Evolutionary conservation across 495 filamentous ascomycete genomes (phyloP).

Genomic region (Annulohypoxylon maeteangense): DNA sequence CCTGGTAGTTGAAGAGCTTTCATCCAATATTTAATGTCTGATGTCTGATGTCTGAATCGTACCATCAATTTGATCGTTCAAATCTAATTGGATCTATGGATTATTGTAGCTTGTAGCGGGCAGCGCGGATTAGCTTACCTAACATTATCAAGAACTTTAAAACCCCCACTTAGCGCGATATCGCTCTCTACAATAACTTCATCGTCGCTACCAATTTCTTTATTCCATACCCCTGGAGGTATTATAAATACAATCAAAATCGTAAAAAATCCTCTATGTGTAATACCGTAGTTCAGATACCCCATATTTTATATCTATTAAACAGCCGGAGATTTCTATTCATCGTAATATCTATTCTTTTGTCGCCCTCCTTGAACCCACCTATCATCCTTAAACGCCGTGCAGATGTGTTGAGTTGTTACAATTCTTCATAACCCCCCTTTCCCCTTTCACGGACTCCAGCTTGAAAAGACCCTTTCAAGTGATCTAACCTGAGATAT

Average conservation of each 20-base stretch:
- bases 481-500: slow-evolving; percentile 31
- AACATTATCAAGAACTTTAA: background rate
- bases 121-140: background rate
- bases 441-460: slow-evolving; percentile 5
- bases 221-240: too few relatives aligned
- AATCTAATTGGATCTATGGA: background rate
- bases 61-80: background rate
- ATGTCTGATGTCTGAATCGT: slow-evolving; percentile 5
- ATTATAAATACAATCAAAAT: too few relatives aligned
- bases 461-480: slow-evolving; percentile 10
- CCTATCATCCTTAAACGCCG: slow-evolving; percentile 44
- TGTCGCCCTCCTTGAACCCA: slow-evolving; percentile 13
- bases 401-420: slow-evolving; percentile 42
- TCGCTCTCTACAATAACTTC: too few relatives aligned
- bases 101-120: too few relatives aligned
- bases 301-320: background rate
- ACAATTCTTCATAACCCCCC: slow-evolving; percentile 17
- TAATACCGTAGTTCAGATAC: too few relatives aligned
- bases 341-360: slow-evolving; percentile 24
- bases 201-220: background rate
- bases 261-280: too few relatives aligned
- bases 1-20: too few relatives aligned
- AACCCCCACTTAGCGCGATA: background rate
- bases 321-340: slow-evolving; percentile 34
- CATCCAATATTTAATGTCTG: background rate